phyloP scores from a whole-genome alignment of 2,329 filamentous ascomycete species.

The Lachnellula arida region DNA sequence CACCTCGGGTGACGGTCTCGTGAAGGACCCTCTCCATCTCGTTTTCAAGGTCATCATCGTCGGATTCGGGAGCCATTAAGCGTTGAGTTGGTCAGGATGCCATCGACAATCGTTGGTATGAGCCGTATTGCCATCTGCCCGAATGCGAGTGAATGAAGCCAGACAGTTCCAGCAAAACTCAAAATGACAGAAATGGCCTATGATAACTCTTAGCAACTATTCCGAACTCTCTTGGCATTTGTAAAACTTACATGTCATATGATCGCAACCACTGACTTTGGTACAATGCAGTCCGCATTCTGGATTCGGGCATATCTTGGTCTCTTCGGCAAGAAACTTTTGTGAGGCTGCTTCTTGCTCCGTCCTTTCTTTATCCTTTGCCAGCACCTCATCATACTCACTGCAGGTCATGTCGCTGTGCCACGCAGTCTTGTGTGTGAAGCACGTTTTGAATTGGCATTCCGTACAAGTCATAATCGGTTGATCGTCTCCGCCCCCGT shows the following conservation, averaged over 20 bases:
- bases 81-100: too few relatives aligned
- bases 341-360: conserved; percentile 12
- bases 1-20: too few relatives aligned
- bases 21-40: too few relatives aligned
- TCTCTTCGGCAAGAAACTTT: neutral
- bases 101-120: too few relatives aligned
- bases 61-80: too few relatives aligned
- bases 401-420: conserved; percentile 37
- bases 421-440: conserved; percentile 39
- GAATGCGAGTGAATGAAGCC: too few relatives aligned
- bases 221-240: too few relatives aligned
- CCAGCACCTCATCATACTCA: conserved; percentile 35
- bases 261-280: conserved; percentile 17
- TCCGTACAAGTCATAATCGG: conserved; percentile 40
- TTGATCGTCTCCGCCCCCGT: conserved; percentile 36
- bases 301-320: conserved; percentile 9
- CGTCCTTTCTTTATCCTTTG: neutral
- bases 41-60: too few relatives aligned
- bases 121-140: too few relatives aligned
- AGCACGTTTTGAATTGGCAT: conserved; percentile 40
- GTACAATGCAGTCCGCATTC: conserved; percentile 2
- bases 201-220: too few relatives aligned
- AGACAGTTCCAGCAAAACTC: too few relatives aligned
- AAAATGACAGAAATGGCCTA: too few relatives aligned
- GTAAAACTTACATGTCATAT: conserved; percentile 17